Percentiles rank a stretch among this genome's conserved stretches.
Evolutionary conservation across 768 basidiomycete genomes (phyloP).

Genomic region (Trametes cinnabarina): DNA sequence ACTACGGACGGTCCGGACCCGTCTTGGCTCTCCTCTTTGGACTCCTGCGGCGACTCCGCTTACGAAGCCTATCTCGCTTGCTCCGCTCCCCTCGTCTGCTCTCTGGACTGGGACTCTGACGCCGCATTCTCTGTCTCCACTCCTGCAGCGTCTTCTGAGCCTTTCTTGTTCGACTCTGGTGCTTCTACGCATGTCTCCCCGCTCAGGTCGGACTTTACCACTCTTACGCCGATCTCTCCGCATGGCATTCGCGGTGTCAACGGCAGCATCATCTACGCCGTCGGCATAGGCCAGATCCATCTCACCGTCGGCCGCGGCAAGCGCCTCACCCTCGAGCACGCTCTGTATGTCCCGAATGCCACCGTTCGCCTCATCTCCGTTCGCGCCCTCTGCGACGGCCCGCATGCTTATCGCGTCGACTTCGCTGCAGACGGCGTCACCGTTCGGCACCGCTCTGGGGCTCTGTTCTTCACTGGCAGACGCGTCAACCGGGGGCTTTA

Average conservation of each 20-base stretch:
- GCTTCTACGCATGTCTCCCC: conserved; percentile 28
- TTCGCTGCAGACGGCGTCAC: background rate
- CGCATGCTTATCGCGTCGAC: background rate
- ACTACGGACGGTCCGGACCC: too few relatives aligned
- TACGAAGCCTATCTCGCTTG: background rate
- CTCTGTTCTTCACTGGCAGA: background rate
- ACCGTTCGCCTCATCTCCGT: conserved; percentile 13
- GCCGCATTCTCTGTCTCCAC: background rate
- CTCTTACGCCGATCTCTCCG: conserved; percentile 24
- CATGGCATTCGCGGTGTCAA: conserved; percentile 30
- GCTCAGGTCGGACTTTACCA: conserved; percentile 26
- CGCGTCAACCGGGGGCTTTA: background rate
- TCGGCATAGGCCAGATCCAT: conserved; percentile 28
- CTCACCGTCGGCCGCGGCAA: conserved; percentile 19
- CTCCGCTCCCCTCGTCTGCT: background rate
- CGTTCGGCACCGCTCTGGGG: background rate
- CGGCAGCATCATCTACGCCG: conserved; percentile 25
- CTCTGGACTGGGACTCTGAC: background rate
- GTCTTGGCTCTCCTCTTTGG: background rate
- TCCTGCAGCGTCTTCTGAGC: background rate
- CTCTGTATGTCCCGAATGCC: conserved; percentile 7
- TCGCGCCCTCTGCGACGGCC: conserved; percentile 6
- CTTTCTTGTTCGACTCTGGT: conserved; percentile 13
- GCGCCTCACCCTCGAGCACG: conserved; percentile 10
- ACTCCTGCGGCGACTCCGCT: background rate